Base-by-base conservation (phyloP, 345 rosid species). In the Conringia planisiliqua region DNA sequence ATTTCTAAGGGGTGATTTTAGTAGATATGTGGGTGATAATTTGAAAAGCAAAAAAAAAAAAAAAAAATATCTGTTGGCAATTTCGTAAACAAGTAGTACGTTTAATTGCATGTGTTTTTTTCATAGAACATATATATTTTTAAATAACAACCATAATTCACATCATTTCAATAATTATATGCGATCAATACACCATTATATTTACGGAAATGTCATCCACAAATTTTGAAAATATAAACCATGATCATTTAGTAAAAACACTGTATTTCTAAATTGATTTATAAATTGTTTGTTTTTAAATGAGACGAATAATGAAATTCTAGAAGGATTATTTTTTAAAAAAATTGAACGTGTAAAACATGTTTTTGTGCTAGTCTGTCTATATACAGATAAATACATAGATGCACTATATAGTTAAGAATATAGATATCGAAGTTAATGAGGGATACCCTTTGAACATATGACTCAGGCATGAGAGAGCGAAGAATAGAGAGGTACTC, bases 391-490 rank as follows among this genome's bases (percentile, higher is more conserved):
- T 32, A 32, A 38, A 27, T 3, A 10, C 10, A 29, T 33, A 47
- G 39, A 71, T 46, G 20, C 22, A 33, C 0, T 60, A 71, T 7
- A 46, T 9, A 60, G 27, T 30, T 59, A 24, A n/a, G 38, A 24
- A 10, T 60, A 29, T 27, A 71, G 26, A 59, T 10, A 32, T 10
- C 30, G 27, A 59, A 57, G 46, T 43, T 43, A 13, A 32, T 29
- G 1, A 63, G 54, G 27, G 12, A 33, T 85, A 91, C 98, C 95
- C 93, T 85, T 70, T 87, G 95, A 48, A 88, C 92, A 59, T 91
- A 91, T 11, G 95, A 86, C 13, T 85, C 86, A 8, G 98, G 98
- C 97, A 94, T 94, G 48, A 94, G 69, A 55, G 96, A 87, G 13
- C 93, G 89, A 5, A 94, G 91, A 51, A 79, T 67, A 4, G 96